Evolutionary conservation across 2,329 filamentous ascomycete species (phyloP), one percentile per base, ranked within the genome.

Genomic region (Fusarium tricinctum): DNA sequence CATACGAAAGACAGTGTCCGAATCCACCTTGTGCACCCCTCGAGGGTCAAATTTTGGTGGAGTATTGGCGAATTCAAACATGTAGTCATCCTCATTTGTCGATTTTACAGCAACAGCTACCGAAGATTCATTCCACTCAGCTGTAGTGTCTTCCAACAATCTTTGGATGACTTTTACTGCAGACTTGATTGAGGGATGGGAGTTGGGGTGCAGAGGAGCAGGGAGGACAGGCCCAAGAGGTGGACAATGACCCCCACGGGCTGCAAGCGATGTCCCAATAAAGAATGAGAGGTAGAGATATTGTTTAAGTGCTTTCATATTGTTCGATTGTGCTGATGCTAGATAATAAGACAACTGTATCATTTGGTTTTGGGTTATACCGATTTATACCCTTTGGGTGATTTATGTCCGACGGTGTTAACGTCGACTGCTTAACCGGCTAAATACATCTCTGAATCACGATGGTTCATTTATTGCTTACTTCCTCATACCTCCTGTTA

Each of bases 201-300:
- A 19, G 8, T 38, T 44, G 1, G 63, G 63, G 2, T 8, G 33
- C 1, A 62, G 1, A 6, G 63, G 63, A 0, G 63, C 46, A 3
- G 56, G 63, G 6, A 66, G 43, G 2, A 67, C 63, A 0, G 63
- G 57, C 0, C 63, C 63, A 0, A 67, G 57, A 4, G 63, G 63
- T 1, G 63, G 63, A 17, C 63, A 67, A 4, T 67, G 63, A 1
- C 63, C 63, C 8, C 63, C 63, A 1, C 63, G 38, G 7, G 30
- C 63, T 12, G 63, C 63, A 1, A 63, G 12, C 1, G 57, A 66
- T 3, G 17, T 19, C 1, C 50, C 39, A 1, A 51, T 19, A 9
- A 63, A 55, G 2, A 63, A 6, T 4, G 19, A 50, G 0, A 17
- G 9, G 1, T 9, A 28, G 1, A 58, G 2, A 4, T 5, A 58